phyloP scores from a whole-genome alignment of 1,284 basidiomycete genomes.

The Puccinia horiana region DNA sequence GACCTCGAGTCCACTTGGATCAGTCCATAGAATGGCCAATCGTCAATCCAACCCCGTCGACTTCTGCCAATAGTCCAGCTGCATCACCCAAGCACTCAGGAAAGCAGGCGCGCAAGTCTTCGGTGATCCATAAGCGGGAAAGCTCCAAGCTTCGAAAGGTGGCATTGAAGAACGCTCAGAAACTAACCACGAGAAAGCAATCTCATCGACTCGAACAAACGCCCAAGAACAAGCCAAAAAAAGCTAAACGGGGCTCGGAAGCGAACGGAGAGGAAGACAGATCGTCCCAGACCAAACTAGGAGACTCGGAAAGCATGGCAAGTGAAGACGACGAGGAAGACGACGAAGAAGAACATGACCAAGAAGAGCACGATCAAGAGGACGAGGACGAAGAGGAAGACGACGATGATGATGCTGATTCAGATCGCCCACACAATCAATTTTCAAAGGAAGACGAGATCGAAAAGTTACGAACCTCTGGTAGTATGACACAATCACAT shows the following conservation, averaged over 20 bases:
- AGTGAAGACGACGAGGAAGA: constrained; percentile 38
- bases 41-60: constrained; percentile 64
- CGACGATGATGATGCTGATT: constrained; percentile 60
- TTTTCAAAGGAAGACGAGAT: constrained; percentile 96
- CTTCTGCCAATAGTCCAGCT: neutral
- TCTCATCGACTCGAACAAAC: constrained; percentile 54
- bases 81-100: constrained; percentile 21
- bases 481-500: constrained; percentile 98
- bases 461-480: constrained; percentile 93
- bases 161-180: constrained; percentile 45
- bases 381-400: constrained; percentile 56
- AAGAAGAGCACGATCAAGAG: constrained; percentile 34
- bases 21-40: constrained; percentile 90
- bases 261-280: constrained; percentile 14
- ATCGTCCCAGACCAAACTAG: constrained; percentile 12
- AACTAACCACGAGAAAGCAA: constrained; percentile 34
- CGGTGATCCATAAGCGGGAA: constrained; percentile 52
- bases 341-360: constrained; percentile 17
- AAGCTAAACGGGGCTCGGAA: constrained; percentile 14
- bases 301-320: constrained; percentile 37
- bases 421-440: constrained; percentile 56
- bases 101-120: constrained; percentile 46
- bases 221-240: constrained; percentile 50
- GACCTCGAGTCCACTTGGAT: constrained; percentile 77
- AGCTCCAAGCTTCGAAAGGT: constrained; percentile 50